These are phyloP conservation scores for Phytophthora rubi DNA, from an alignment of 352 stramenopile species.

Conservation along the genomic window DNA sequence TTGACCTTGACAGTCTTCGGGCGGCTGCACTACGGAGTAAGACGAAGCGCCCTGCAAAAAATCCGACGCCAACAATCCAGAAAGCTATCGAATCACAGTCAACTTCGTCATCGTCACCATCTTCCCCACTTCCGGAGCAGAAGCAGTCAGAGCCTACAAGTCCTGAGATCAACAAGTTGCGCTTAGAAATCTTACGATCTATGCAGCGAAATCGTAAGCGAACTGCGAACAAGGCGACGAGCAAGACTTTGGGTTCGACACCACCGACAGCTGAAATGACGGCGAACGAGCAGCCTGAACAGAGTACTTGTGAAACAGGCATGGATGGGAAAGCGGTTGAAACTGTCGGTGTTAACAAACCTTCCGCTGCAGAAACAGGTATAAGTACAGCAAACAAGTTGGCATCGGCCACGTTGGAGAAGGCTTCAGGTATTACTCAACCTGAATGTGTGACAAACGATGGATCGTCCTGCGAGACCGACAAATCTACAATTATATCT, in stretches of 20 bases:
- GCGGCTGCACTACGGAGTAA: constrained; percentile 72
- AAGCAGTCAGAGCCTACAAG: constrained; percentile 19
- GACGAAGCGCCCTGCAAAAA: constrained; percentile 44
- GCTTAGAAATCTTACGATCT: constrained; percentile 53
- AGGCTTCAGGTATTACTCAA: neutral
- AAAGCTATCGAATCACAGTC: neutral
- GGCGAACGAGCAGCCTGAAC: neutral
- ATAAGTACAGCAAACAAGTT: neutral
- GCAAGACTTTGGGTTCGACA: constrained; percentile 1
- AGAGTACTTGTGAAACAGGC: neutral
- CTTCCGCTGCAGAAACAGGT: neutral
- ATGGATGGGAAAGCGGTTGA: neutral
- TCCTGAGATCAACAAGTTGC: constrained; percentile 48
- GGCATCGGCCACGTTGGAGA: neutral
- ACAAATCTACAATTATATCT: constrained; percentile 13
- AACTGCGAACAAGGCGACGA: constrained; percentile 12
- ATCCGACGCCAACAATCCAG: constrained; percentile 5
- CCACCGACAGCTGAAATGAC: neutral
- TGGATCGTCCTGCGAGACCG: constrained; percentile 3
- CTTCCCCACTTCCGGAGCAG: constrained; percentile 7
- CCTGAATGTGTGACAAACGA: neutral
- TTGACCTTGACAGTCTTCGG: constrained; percentile 77
- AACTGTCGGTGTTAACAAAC: neutral
- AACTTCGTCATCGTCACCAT: constrained; percentile 8
- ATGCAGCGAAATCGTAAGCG: constrained; percentile 49